A percentile compares a stretch with the other conserved stretches of the same genome.
These are phyloP conservation scores for Calonectria multiphialidica DNA, from an alignment of 2,329 filamentous ascomycete genomes.

Conservation along the genomic window DNA sequence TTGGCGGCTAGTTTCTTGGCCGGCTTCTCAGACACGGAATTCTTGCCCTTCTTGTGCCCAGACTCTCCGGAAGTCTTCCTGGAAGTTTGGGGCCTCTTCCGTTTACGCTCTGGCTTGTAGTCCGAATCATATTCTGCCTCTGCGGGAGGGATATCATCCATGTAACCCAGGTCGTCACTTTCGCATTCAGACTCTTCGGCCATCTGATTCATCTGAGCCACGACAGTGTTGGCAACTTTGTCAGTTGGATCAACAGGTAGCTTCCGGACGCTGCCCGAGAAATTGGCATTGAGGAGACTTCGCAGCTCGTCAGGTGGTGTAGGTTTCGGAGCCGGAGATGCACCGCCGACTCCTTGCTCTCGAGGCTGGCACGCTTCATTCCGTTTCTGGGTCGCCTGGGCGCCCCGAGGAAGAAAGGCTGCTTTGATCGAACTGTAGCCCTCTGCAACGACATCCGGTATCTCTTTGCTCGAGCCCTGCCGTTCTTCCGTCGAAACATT, in stretches of 20 bases:
- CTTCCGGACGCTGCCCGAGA: not conserved
- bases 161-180: not conserved
- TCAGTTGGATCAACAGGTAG: conserved; percentile 2
- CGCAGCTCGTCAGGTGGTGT: conserved; percentile 14
- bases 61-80: conserved; percentile 5
- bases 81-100: conserved; percentile 12
- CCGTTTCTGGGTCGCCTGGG: not conserved
- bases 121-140: conserved; percentile 34
- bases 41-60: conserved; percentile 20
- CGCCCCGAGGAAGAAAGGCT: not conserved
- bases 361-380: not conserved
- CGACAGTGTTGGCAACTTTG: not conserved
- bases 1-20: not conserved
- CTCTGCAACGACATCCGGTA: not conserved
- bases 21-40: not conserved
- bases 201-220: not conserved
- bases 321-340: not conserved
- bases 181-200: not conserved
- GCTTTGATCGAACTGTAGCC: conserved; percentile 12
- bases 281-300: conserved; percentile 18
- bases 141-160: not conserved
- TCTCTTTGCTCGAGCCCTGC: not conserved
- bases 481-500: not conserved
- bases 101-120: conserved; percentile 26
- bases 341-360: not conserved